These are phyloP conservation scores for Trypanosomatidae sp. DNA, from an alignment of 208 protist species.

Conservation along the genomic window DNA sequence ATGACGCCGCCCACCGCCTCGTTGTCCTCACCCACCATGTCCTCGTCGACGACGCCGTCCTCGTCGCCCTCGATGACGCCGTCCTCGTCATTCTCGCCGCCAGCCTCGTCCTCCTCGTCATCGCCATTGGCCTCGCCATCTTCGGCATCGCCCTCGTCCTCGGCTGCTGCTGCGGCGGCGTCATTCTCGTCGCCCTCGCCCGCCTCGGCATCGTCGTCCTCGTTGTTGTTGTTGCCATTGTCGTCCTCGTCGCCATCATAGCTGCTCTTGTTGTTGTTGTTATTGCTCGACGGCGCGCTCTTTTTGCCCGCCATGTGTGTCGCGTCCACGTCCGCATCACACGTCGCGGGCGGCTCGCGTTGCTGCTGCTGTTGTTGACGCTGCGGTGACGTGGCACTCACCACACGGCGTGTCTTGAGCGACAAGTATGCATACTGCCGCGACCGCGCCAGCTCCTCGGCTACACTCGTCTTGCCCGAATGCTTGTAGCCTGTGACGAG, in stretches of 20 bases:
- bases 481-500: slow-evolving; percentile 58
- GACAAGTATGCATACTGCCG: slow-evolving; percentile 60
- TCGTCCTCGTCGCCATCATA: background rate
- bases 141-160: background rate
- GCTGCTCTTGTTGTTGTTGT: background rate
- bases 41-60: slow-evolving; percentile 2
- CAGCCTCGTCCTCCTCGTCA: slow-evolving; percentile 2
- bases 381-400: no score
- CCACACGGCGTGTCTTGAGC: no score
- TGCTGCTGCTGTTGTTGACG: no score
- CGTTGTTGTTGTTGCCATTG: background rate
- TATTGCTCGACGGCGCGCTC: no score
- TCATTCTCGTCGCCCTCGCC: slow-evolving; percentile 3
- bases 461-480: slow-evolving; percentile 63
- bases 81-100: background rate
- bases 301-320: no score
- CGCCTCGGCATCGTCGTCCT: slow-evolving; percentile 7
- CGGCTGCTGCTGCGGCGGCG: background rate
- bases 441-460: slow-evolving; percentile 28
- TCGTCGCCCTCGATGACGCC: background rate
- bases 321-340: no score
- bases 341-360: no score
- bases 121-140: background rate
- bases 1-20: background rate
- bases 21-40: slow-evolving; percentile 3